Conservation (phyloP, 805 yeast species). For the Monosporozyma yasuniensis region DNA sequence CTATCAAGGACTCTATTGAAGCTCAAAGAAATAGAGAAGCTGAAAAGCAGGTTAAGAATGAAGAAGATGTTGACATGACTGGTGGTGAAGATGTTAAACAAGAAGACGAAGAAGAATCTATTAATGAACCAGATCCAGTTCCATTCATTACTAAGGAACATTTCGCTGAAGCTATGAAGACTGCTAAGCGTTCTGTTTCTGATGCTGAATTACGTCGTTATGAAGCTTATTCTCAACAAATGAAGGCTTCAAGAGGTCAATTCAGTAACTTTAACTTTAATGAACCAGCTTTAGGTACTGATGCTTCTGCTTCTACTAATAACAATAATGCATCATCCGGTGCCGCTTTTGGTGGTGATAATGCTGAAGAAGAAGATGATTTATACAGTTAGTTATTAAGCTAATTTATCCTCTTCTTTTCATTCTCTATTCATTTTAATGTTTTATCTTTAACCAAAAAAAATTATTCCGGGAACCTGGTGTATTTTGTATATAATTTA, state of each 20-base stretch:
- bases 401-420: background rate
- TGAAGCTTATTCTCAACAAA: constrained; percentile 95
- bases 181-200: constrained; percentile 94
- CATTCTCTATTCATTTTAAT: background rate
- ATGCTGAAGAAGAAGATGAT: constrained; percentile 55
- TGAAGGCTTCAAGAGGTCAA: constrained; percentile 93
- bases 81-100: constrained; percentile 30
- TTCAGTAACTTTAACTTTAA: constrained; percentile 82
- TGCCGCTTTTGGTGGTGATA: constrained; percentile 35
- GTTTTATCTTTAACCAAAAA: background rate
- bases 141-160: constrained; percentile 91
- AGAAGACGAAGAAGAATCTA: constrained; percentile 33
- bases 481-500: background rate
- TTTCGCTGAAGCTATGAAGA: constrained; percentile 99
- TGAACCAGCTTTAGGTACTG: constrained; percentile 43
- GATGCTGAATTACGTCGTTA: constrained; percentile 97
- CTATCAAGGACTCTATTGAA: constrained; percentile 95
- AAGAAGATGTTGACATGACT: constrained; percentile 39
- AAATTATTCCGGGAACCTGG: background rate
- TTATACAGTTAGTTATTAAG: constrained; percentile 38
- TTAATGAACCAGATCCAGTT: constrained; percentile 75
- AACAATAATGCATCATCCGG: constrained; percentile 34
- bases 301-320: constrained; percentile 35
- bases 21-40: constrained; percentile 49
- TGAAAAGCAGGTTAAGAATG: constrained; percentile 36